A percentile compares a stretch with the other conserved stretches of the same genome.
These are phyloP conservation scores for Penicillium bialowiezense DNA, from an alignment of 495 filamentous ascomycete genomes.

Conservation along the genomic window DNA sequence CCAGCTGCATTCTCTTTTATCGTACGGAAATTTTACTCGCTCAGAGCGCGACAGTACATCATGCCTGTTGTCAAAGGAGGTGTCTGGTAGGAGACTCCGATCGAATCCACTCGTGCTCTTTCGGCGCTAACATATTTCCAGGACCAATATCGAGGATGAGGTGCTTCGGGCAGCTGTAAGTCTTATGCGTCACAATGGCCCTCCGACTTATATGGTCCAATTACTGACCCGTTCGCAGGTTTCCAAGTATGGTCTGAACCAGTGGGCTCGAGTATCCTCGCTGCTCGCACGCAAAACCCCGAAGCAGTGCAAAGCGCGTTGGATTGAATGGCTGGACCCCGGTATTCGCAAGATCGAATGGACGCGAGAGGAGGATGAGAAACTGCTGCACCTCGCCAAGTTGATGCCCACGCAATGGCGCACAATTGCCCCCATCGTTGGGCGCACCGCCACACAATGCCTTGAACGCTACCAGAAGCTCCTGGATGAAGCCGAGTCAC, in stretches of 20 bases:
- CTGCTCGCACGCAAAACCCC: conserved; percentile 95
- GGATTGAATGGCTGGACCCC: conserved; percentile 97
- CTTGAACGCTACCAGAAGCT: conserved; percentile 95
- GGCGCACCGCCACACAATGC: conserved; percentile 93
- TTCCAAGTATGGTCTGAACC: conserved; percentile 95
- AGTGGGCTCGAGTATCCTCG: conserved; percentile 98
- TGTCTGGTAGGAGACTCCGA: conserved; percentile 72
- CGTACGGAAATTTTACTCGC: not conserved
- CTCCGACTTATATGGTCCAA: not conserved
- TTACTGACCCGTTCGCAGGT: conserved; percentile 48
- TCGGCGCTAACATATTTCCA: conserved; percentile 25
- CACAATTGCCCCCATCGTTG: conserved; percentile 95
- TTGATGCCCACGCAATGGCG: conserved; percentile 99
- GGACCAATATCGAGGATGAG: conserved; percentile 83
- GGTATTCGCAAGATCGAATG: conserved; percentile 98
- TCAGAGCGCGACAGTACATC: conserved; percentile 16
- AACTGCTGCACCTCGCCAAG: conserved; percentile 91
- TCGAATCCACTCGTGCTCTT: conserved; percentile 1
- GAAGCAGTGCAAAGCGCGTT: conserved; percentile 98
- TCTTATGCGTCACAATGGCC: not conserved
- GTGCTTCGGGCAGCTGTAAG: conserved; percentile 83
- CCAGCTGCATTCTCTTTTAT: not conserved
- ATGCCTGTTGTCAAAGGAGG: conserved; percentile 99
- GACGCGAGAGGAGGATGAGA: conserved; percentile 98
- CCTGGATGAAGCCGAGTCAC: conserved; percentile 90